Base-by-base conservation (phyloP, 192 early-diverging fungal genomes). In the Entomortierella chlamydospora region DNA sequence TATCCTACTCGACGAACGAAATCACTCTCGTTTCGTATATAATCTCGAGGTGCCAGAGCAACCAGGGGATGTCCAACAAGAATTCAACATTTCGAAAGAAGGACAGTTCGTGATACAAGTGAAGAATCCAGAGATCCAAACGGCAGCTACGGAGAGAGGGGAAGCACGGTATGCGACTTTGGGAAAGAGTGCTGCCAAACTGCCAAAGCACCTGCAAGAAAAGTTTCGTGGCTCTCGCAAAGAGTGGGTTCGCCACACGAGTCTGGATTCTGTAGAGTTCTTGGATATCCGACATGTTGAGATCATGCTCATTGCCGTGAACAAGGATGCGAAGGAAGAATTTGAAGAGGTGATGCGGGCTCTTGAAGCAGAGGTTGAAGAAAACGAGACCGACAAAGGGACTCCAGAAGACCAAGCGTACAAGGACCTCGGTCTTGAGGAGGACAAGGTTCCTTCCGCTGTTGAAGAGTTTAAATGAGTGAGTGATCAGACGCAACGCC, bases 51-150 rank as follows among this genome's bases (percentile, higher is more conserved):
- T 70, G 13, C 68, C 68, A 29, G 15, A n/a, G 18, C 34, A 61
- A 29, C 68, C 68, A 0, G 50, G 47, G 1, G 29, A 29, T 11
- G 68, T 70, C 6, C 68, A 70, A 34, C 28, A 61, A 18, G 49
- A 45, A 18, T 70, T 70, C 28, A 54, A 43, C 1, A 60, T 70
- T 39, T n/a, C 17, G 20, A 60, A 60, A 23, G 58, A 41, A 17
- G 68, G 68, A 0, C 59, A 70, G 13, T 70, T 70, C 37, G 15
- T 70, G 47, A 22, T 70, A 4, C 68, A 70, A 10, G 51, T 70
- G 45, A 70, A 70, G 68, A 70, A 70, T 23, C 68, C 68, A 25
- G 43, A 42, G 25, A 70, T 70, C 11, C 49, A 61, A 47, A 61
- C 68, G 0, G 49, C 68, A 17, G 68, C 59, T n/a, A 54, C 68